These are phyloP conservation scores for Epichloe scottii DNA, from an alignment of 2,329 filamentous ascomycete species.

Conservation along the genomic window DNA sequence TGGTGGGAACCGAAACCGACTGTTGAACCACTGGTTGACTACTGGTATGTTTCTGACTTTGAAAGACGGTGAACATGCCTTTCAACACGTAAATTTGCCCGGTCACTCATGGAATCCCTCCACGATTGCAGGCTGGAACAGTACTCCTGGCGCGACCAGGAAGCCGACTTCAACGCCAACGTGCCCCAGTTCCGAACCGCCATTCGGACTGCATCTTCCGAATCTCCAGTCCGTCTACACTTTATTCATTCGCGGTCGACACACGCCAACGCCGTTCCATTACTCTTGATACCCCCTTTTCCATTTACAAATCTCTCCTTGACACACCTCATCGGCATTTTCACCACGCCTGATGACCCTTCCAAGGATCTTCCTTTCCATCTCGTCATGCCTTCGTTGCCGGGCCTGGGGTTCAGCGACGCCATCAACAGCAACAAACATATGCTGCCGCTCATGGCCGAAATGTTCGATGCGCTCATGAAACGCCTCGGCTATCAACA, in stretches of 20 bases:
- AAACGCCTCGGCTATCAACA: slow-evolving; percentile 41
- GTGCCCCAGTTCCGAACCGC: slow-evolving; percentile 54
- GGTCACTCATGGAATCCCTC: background rate
- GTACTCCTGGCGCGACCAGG: slow-evolving; percentile 51
- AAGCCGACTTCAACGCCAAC: slow-evolving; percentile 41
- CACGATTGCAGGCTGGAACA: slow-evolving; percentile 42
- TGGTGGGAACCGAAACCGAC: slow-evolving; percentile 50
- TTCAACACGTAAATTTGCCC: background rate
- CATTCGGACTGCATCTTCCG: slow-evolving; percentile 29
- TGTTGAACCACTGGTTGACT: slow-evolving; percentile 53
- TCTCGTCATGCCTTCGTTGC: slow-evolving; percentile 52
- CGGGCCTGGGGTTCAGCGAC: slow-evolving; percentile 56
- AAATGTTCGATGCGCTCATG: slow-evolving; percentile 48
- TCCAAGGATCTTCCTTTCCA: slow-evolving; percentile 43
- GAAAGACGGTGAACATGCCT: background rate
- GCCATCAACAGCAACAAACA: slow-evolving; percentile 36
- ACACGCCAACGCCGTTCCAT: slow-evolving; percentile 41
- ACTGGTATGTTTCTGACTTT: slow-evolving; percentile 33
- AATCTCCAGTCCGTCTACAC: slow-evolving; percentile 41
- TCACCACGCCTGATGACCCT: slow-evolving; percentile 40
- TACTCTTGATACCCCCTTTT: slow-evolving; percentile 54
- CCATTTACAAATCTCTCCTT: slow-evolving; percentile 52
- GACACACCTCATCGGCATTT: slow-evolving; percentile 37
- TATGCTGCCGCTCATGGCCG: slow-evolving; percentile 39
- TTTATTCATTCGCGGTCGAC: slow-evolving; percentile 50